Base-by-base conservation (phyloP, 2,329 filamentous ascomycete species). In the Hypoxylon sp. region DNA sequence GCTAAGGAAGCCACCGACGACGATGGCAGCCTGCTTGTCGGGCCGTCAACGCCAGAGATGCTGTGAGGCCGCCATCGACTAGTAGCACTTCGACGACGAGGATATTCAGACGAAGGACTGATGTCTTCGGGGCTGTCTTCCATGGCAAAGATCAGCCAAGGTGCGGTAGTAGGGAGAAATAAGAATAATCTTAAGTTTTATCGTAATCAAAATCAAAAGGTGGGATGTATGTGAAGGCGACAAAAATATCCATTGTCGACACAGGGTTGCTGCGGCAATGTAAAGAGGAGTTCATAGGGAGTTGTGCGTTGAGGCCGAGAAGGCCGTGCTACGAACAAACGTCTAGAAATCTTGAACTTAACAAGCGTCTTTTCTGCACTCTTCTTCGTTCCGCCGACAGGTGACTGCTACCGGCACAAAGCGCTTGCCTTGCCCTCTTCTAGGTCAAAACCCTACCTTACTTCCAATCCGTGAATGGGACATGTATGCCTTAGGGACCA, bases 1-100 rank as follows among this genome's bases (percentile, higher is more conserved):
- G 62, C 49, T 4, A 70, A 42, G 7, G 68, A 65, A n/a, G 66
- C 48, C 48, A 69, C 51, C 17, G 73, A 74, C 6, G 68, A 72
- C 25, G 75, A 75, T 25, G 74, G 69, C 3, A 73, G 50, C 54
- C 68, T 70, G 57, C 74, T 76, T 60, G 69, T 64, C 13, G 74
- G 62, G n/a, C 75, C 76, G 66, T 78, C 77, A 70, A 78, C 68
- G 60, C 65, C 71, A 51, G 73, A 75, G 64, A 77, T 73, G 63
- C 71, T 74, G 60, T 64, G 71, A 65, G 62, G 72, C 40, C 63
- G 65, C 75, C 76, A 76, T 71, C 70, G 69, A 71, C 59, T 65
- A 48, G 63, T 55, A 46, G 50, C 37, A 66, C 68, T 74, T 64
- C 54, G 71, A 46, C 51, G 57, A 30, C 64, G 61, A 51, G 68